Evolutionary conservation across 208 protist species (phyloP).

Genomic region (Trypanosoma brucei): DNA sequence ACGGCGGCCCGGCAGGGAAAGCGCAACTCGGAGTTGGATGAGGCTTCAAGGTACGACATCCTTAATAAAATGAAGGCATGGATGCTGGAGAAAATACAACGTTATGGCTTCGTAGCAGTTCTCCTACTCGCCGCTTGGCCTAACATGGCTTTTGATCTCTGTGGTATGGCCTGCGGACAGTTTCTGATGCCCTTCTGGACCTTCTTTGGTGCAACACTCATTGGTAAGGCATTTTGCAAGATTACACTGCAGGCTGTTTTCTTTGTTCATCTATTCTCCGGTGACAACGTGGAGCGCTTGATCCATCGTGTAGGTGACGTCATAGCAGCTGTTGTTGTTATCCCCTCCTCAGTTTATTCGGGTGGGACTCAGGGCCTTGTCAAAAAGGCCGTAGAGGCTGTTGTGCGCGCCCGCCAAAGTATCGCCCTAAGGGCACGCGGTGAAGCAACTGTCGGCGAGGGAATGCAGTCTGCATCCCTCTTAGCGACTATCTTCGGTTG

Average conservation of each 20-base stretch:
- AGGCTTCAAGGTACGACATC: constrained; percentile 44
- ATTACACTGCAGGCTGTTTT: constrained; percentile 86
- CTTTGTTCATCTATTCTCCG: constrained; percentile 84
- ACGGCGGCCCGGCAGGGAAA: constrained; percentile 73
- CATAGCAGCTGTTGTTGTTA: constrained; percentile 26
- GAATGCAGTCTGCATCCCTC: constrained; percentile 29
- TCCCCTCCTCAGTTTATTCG: constrained; percentile 14
- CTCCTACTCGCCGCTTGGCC: constrained; percentile 93
- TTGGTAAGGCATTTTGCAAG: constrained; percentile 95
- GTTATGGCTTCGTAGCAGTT: constrained; percentile 92
- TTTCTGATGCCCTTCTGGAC: constrained; percentile 95
- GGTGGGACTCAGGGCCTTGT: constrained; percentile 23
- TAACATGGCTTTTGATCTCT: constrained; percentile 97
- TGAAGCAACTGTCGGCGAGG: constrained; percentile 3
- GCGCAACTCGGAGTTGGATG: constrained; percentile 42
- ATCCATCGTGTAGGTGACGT: constrained; percentile 35
- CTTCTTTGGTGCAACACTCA: constrained; percentile 94
- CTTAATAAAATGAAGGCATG: constrained; percentile 75
- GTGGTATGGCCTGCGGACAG: constrained; percentile 94
- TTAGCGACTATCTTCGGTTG: constrained; percentile 45
- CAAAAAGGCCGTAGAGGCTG: constrained; percentile 32
- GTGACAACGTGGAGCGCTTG: constrained; percentile 70
- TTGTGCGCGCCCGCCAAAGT: constrained; percentile 61
- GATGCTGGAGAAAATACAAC: constrained; percentile 74
- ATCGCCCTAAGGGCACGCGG: constrained; percentile 55